Evolutionary conservation across 306 rosid genomes (phyloP).

Genomic region (Cicer judaicum): DNA sequence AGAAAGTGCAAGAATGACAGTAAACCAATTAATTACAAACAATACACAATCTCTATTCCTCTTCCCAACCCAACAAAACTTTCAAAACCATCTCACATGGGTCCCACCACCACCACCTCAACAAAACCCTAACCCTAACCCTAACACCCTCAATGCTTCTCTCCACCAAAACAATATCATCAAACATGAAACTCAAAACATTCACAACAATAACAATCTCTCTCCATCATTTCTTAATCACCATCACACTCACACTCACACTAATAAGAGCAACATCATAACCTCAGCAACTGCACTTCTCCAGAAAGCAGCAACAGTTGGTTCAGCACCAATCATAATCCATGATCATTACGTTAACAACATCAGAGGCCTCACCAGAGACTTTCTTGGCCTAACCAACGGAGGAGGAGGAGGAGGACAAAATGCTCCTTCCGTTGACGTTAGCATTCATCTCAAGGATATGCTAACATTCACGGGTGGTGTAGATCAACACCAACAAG

Average conservation of each 20-base stretch:
- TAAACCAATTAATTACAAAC: slow-evolving; percentile 52
- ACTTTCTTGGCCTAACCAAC: slow-evolving; percentile 75
- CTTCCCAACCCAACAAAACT: slow-evolving; percentile 51
- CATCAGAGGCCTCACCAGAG: slow-evolving; percentile 57
- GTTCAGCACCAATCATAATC: slow-evolving; percentile 49
- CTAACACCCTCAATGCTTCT: neutral
- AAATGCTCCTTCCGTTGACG: slow-evolving; percentile 41
- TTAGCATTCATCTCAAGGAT: slow-evolving; percentile 58
- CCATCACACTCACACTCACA: slow-evolving; percentile 8
- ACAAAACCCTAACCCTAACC: slow-evolving; percentile 79
- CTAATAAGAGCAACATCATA: slow-evolving; percentile 45
- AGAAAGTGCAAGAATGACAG: slow-evolving; percentile 81
- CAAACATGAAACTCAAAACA: slow-evolving; percentile 58
- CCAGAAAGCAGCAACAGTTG: slow-evolving; percentile 82
- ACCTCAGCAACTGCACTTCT: slow-evolving; percentile 88
- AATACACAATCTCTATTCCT: slow-evolving; percentile 63
- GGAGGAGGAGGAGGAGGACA: slow-evolving; percentile 24
- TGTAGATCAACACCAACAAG: slow-evolving; percentile 55
- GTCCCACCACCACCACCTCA: slow-evolving; percentile 60
- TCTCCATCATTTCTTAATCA: slow-evolving; percentile 42
- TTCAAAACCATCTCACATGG: slow-evolving; percentile 57
- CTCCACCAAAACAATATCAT: slow-evolving; percentile 38
- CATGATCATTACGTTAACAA: slow-evolving; percentile 47
- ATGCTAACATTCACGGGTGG: slow-evolving; percentile 68
- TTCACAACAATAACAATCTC: slow-evolving; percentile 26